Evolutionary conservation across 2,329 filamentous ascomycete genomes (phyloP), one percentile per base, ranked within the genome.

Genomic region (Coleophoma crateriformis): DNA sequence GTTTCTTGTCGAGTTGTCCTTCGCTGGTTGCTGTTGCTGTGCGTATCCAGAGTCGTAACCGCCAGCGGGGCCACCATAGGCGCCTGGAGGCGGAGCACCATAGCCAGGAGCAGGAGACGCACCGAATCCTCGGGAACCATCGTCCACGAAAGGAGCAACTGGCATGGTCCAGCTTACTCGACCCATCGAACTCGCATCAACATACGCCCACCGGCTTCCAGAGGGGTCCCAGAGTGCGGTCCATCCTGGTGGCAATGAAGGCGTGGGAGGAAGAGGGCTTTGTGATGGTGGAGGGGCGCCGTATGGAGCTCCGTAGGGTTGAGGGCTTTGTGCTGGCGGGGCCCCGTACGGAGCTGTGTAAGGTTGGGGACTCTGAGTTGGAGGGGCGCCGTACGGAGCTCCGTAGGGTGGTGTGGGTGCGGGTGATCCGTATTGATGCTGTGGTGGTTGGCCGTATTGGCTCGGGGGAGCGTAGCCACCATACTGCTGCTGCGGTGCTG

Each of bases 121-220:
- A 17, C 45, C 45, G n/a, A 44, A 44, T 38, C 45, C 45, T 39
- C 34, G 33, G 8, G 22, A 19, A 1, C 7, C 17, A 32, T 47
- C 47, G 19, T 42, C 47, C n/a, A 34, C 55, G 74, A 76, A 79
- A 80, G 37, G 77, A 72, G 17, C 19, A 15, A 42, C 46, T 14
- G 48, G 48, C 19, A 49, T 17, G 8, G 32, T 46, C 48, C 48
- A 49, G 42, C 50, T 79, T 70, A 62, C 35, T 11, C 17, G 17
- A 17, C 14, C 22, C 45, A 85, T 81, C 58, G 84, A 88, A 15
- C 19, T 38, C 17, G 41, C 20, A 33, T 87, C 81, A 50, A 80
- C 71, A 60, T 83, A 87, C 68, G 79, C 87, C 69, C 79, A 85
- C 48, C 79, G 78, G 61, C 83, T 78, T 53, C 74, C 69, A 52